phyloP scores from a whole-genome alignment of 352 stramenopile species.

The Phytophthora pseudosyringae region DNA sequence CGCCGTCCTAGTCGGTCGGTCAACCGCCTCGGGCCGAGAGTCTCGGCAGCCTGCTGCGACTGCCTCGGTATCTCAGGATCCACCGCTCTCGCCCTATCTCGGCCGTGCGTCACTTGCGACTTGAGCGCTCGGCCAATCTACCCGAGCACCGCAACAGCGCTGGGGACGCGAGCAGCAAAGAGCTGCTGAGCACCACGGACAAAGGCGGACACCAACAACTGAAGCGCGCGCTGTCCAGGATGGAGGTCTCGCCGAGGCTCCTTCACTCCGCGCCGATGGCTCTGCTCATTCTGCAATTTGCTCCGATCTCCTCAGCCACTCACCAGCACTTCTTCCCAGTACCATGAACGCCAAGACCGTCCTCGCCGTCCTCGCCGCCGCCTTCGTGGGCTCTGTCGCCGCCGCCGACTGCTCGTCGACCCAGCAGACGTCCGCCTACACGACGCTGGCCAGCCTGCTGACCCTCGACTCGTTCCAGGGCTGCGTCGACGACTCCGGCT shows the following conservation, averaged over 20 bases:
- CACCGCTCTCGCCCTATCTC: conserved; percentile 20
- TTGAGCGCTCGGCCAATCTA: not conserved
- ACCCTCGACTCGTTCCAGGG: conserved; percentile 26
- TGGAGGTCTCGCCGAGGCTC: no score
- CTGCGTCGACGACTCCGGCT: conserved; percentile 37
- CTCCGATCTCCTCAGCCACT: conserved; percentile 15
- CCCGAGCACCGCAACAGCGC: conserved; percentile 2
- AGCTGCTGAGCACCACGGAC: conserved; percentile 13
- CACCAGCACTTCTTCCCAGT: conserved; percentile 12
- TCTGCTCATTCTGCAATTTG: conserved; percentile 31
- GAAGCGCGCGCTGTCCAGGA: no score
- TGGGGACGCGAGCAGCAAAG: conserved; percentile 27
- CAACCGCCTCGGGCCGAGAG: no score
- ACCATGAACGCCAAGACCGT: conserved; percentile 34
- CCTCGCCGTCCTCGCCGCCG: conserved; percentile 17
- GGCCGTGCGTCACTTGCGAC: conserved; percentile 4
- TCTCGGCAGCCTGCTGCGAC: not conserved
- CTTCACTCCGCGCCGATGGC: no score
- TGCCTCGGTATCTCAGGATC: conserved; percentile 34
- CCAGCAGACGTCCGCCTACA: conserved; percentile 29
- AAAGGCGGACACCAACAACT: conserved; percentile 4
- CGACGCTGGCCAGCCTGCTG: conserved; percentile 29
- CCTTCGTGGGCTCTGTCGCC: conserved; percentile 16
- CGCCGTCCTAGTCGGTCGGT: no score
- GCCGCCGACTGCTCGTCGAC: conserved; percentile 27